Percentiles rank a stretch among this genome's conserved stretches.
These are phyloP conservation scores for Halophytophthora batemanensis DNA, from an alignment of 352 stramenopile species.

Conservation along the genomic window DNA sequence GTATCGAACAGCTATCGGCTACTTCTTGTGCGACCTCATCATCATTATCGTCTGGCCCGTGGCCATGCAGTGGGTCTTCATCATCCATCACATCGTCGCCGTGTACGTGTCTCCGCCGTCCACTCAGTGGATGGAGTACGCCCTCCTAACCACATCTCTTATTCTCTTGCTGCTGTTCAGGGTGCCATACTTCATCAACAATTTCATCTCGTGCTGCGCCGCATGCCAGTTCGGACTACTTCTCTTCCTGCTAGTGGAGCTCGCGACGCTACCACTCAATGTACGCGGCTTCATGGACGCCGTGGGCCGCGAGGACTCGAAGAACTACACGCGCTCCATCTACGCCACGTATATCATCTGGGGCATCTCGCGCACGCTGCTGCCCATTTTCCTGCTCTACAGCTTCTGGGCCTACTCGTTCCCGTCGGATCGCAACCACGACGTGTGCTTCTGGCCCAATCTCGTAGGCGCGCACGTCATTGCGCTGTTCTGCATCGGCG, in stretches of 20 bases:
- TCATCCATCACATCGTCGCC: slow-evolving; percentile 76
- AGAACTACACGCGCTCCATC: slow-evolving; percentile 64
- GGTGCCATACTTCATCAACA: slow-evolving; percentile 84
- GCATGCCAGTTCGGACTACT: slow-evolving; percentile 73
- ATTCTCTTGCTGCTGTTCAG: slow-evolving; percentile 22
- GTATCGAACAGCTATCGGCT: slow-evolving; percentile 55
- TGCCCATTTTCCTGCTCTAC: slow-evolving; percentile 78
- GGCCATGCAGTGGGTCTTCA: slow-evolving; percentile 72
- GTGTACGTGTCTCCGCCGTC: slow-evolving; percentile 45
- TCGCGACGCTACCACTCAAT: slow-evolving; percentile 77
- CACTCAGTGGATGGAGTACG: background rate
- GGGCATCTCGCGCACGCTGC: slow-evolving; percentile 63
- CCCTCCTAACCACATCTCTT: background rate
- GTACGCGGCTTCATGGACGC: slow-evolving; percentile 73
- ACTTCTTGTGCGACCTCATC: slow-evolving; percentile 78
- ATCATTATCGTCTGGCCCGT: slow-evolving; percentile 79
- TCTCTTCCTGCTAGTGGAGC: slow-evolving; percentile 77
- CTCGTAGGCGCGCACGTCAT: slow-evolving; percentile 75
- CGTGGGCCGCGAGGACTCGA: slow-evolving; percentile 55
- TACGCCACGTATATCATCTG: slow-evolving; percentile 76
- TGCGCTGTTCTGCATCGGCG: slow-evolving; percentile 73
- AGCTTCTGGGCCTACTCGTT: slow-evolving; percentile 71
- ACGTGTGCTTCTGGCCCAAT: slow-evolving; percentile 78
- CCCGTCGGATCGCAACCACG: slow-evolving; percentile 66
- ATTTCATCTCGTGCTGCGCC: slow-evolving; percentile 79